Base-by-base conservation (phyloP, 2,329 filamentous ascomycete genomes). In the Alternaria gansuensis region DNA sequence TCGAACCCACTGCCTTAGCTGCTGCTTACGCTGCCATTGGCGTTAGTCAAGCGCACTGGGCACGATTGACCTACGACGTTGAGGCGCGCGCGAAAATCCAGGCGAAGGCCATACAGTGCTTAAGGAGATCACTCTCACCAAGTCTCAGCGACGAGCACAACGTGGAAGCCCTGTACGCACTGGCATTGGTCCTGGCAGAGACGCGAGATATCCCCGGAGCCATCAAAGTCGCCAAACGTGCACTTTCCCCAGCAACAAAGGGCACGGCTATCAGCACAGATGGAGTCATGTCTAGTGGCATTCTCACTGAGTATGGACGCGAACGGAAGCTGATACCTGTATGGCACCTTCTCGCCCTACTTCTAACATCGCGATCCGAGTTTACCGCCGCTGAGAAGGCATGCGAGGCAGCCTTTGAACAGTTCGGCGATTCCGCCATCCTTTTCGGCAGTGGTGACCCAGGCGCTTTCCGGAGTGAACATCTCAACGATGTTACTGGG, bases 391-490 rank as follows among this genome's bases (percentile, higher is more conserved):
- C 95, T 2, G 85, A 87, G 28, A 88, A 89, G 70, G 90, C 93
- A 31, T 98, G 93, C 67, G 92, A 96, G 73, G 93, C 92, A 26
- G 93, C 93, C 3, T 90, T 98, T 72, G 93, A 97, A 66, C 92
- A 96, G 72, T 96, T 97, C 70, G 88, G 89, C 52, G 88, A 92
- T 61, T 85, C 88, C 0, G 77, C 85, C 0, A 83, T 90, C 6
- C 83, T 94, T 0, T 92, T 93, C 71, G 90, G 89, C 17, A 83
- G 83, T 51, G 79, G 84, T 33, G 82, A 86, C 24, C 60, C 68
- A n/a, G 53, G 65, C 7, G 59, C 77, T 3, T 90, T 85, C 65
- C 83, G 85, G 65, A 90, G 88, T 69, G 87, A 90, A 60, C 88
- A 91, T 70, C 79, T 91, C 39, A 90, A 90, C 39, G 65, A 71